These are phyloP conservation scores for Coemansia sp. DNA, from an alignment of 371 early-diverging fungal genomes.

Conservation along the genomic window DNA sequence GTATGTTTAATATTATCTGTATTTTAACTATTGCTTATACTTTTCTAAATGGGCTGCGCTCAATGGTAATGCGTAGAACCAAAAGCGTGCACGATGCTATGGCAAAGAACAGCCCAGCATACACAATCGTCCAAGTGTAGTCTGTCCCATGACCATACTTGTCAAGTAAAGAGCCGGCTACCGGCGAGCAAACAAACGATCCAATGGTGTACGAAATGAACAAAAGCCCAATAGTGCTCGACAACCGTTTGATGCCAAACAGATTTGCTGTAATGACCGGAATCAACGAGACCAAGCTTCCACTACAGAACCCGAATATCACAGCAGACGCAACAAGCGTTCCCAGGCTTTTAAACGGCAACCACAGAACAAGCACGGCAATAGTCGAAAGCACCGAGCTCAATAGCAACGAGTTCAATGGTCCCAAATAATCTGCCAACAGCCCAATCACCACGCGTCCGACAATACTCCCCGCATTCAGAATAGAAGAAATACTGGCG, in stretches of 20 bases:
- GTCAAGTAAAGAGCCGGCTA: conserved; percentile 42
- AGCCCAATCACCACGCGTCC: conserved; percentile 32
- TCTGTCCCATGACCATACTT: conserved; percentile 31
- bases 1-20: neutral
- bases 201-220: conserved; percentile 36
- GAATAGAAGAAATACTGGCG: conserved; percentile 31
- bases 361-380: conserved; percentile 33
- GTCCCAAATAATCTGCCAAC: conserved; percentile 21
- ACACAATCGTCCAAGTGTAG: conserved; percentile 39
- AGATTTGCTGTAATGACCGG: conserved; percentile 38
- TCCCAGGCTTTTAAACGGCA: conserved; percentile 23
- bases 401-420: conserved; percentile 22
- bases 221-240: conserved; percentile 40
- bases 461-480: conserved; percentile 33
- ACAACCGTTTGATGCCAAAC: conserved; percentile 32
- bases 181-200: conserved; percentile 30
- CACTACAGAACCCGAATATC: conserved; percentile 38
- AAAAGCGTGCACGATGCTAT: neutral
- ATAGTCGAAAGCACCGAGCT: conserved; percentile 14
- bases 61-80: neutral
- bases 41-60: neutral
- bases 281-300: conserved; percentile 28
- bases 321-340: conserved; percentile 19
- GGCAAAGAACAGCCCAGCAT: conserved; percentile 29
- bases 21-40: neutral